These are phyloP conservation scores for Rhipidocladum racemiflorum DNA, from an alignment of 176 grass and related monocot species.

Conservation along the genomic window DNA sequence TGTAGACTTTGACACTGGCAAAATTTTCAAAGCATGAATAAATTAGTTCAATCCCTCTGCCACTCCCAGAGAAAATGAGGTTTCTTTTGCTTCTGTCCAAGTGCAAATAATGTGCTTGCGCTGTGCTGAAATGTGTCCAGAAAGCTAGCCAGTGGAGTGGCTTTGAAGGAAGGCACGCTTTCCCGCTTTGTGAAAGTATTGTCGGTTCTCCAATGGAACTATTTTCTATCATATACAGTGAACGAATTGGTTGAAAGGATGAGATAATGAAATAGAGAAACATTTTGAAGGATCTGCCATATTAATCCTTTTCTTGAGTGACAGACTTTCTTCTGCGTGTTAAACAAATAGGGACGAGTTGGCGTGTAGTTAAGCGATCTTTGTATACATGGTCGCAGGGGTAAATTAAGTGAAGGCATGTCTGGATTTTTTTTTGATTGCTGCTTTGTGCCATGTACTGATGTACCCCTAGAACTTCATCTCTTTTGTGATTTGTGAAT, in stretches of 20 bases:
- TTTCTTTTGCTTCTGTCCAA: constrained; percentile 44
- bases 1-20: constrained; percentile 17
- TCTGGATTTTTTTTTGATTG: background rate
- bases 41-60: constrained; percentile 7
- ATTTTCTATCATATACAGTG: constrained; percentile 24
- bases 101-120: constrained; percentile 40
- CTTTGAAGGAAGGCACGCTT: constrained; percentile 50
- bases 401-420: background rate
- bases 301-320: too few relatives aligned
- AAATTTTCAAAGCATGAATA: constrained; percentile 3
- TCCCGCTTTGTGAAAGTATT: constrained; percentile 21
- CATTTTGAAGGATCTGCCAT: too few relatives aligned
- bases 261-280: too few relatives aligned
- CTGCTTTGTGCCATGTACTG: too few relatives aligned
- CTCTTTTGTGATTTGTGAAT: too few relatives aligned
- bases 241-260: too few relatives aligned
- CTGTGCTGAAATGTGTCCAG: constrained; percentile 31
- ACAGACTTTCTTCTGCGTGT: too few relatives aligned
- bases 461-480: background rate
- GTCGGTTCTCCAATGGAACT: constrained; percentile 23
- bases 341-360: too few relatives aligned
- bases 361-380: too few relatives aligned
- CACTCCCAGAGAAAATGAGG: constrained; percentile 34
- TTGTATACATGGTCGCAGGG: too few relatives aligned
- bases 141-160: constrained; percentile 41